Conservation (phyloP, 352 stramenopile species). For the Globisporangium spiculum region DNA sequence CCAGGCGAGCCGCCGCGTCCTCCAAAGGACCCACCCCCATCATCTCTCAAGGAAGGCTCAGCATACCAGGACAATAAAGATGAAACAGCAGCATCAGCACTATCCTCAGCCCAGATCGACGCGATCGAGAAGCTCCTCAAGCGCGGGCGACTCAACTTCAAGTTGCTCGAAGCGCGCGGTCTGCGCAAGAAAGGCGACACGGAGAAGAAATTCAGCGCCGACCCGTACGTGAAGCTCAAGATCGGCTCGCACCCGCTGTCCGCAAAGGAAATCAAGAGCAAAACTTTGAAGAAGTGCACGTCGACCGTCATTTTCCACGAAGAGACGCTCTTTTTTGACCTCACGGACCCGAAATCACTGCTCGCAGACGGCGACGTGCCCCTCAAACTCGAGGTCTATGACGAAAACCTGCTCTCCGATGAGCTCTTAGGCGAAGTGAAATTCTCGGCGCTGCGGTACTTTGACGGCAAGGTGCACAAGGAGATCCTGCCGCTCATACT, state of each 20-base stretch:
- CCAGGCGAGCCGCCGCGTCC: conserved; percentile 46
- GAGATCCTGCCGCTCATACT: conserved; percentile 66
- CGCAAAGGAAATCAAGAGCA: conserved; percentile 71
- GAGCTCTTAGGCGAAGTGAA: conserved; percentile 72
- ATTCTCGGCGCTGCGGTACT: conserved; percentile 77
- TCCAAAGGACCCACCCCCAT: conserved; percentile 43
- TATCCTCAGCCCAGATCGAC: not conserved
- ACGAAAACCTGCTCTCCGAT: conserved; percentile 87
- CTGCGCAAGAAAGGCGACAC: conserved; percentile 55
- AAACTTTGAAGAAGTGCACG: conserved; percentile 79
- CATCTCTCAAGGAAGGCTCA: not conserved
- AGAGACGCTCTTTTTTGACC: conserved; percentile 77
- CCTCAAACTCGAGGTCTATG: conserved; percentile 79
- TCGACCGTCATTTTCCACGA: conserved; percentile 84
- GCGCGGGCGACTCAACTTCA: conserved; percentile 67
- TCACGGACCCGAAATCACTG: conserved; percentile 72
- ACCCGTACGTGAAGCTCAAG: conserved; percentile 81
- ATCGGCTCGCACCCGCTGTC: conserved; percentile 73
- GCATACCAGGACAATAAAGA: not conserved
- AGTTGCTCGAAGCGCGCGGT: conserved; percentile 59
- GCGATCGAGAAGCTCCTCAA: conserved; percentile 54
- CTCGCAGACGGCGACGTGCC: conserved; percentile 68
- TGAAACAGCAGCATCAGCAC: not conserved
- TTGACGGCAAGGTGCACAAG: conserved; percentile 57
- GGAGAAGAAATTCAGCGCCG: conserved; percentile 71